Evolutionary conservation across 768 basidiomycete species (phyloP).

Genomic region (Leccinellum albellum): DNA sequence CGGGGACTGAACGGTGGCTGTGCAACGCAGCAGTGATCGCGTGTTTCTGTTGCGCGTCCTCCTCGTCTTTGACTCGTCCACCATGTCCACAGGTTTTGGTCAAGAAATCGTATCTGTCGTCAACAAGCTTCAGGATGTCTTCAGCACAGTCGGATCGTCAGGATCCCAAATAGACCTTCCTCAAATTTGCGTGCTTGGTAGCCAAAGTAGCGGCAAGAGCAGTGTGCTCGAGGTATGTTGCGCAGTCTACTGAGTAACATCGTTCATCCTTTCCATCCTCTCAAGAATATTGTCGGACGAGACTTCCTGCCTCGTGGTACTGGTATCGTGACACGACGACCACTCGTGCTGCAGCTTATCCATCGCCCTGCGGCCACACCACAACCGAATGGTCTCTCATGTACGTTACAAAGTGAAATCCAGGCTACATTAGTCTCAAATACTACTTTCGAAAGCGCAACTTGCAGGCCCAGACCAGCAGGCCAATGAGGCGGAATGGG

Average conservation of each 20-base stretch:
- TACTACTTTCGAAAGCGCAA: conserved; percentile 17
- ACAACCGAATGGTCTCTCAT: conserved; percentile 40
- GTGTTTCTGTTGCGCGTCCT: conserved; percentile 17
- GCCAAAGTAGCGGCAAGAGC: conserved; percentile 92
- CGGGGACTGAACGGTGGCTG: conserved; percentile 21
- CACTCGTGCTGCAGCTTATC: conserved; percentile 94
- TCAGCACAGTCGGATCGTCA: conserved; percentile 76
- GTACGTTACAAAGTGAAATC: conserved; percentile 31
- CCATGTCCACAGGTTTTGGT: conserved; percentile 62
- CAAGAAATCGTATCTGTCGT: conserved; percentile 76
- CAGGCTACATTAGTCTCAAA: neutral
- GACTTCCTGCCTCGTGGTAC: conserved; percentile 99
- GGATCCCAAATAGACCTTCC: conserved; percentile 82
- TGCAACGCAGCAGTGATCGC: conserved; percentile 20
- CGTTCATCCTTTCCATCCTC: conserved; percentile 8
- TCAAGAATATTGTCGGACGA: conserved; percentile 92
- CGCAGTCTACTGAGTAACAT: neutral
- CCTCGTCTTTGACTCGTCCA: conserved; percentile 19
- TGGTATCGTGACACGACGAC: conserved; percentile 96
- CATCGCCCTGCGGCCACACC: conserved; percentile 62
- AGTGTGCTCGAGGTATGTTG: conserved; percentile 78
- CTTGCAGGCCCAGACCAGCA: conserved; percentile 57
- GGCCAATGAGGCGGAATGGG: conserved; percentile 95
- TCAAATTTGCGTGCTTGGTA: conserved; percentile 88
- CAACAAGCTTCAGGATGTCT: conserved; percentile 91